These are phyloP conservation scores for Phytophthora citricola DNA, from an alignment of 352 stramenopile genomes.

Conservation along the genomic window DNA sequence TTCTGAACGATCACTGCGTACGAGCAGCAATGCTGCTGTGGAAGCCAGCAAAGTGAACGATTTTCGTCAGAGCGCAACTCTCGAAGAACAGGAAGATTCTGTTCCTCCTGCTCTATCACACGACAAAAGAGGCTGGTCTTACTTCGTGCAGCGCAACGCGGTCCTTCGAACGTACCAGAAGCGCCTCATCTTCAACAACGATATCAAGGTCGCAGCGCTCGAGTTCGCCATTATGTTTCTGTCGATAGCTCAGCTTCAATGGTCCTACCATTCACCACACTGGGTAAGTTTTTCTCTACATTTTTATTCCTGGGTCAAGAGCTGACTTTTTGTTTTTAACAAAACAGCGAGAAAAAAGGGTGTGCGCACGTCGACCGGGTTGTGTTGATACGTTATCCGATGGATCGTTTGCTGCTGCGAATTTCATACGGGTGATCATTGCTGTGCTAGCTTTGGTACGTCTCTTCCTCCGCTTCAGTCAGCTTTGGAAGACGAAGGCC, in stretches of 20 bases:
- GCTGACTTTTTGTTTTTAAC: neutral
- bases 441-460: slow-evolving; percentile 18
- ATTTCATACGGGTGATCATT: slow-evolving; percentile 42
- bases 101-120: neutral
- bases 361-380: slow-evolving; percentile 26
- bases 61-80: slow-evolving; percentile 14
- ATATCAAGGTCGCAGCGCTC: slow-evolving; percentile 45
- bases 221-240: slow-evolving; percentile 56
- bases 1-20: slow-evolving; percentile 15
- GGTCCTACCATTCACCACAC: slow-evolving; percentile 39
- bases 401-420: slow-evolving; percentile 42
- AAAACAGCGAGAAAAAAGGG: slow-evolving; percentile 54
- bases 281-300: slow-evolving; percentile 36
- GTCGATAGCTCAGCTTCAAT: slow-evolving; percentile 49
- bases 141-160: slow-evolving; percentile 32
- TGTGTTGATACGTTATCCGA: slow-evolving; percentile 50
- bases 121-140: slow-evolving; percentile 33
- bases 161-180: slow-evolving; percentile 51
- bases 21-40: slow-evolving; percentile 1
- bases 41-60: slow-evolving; percentile 16
- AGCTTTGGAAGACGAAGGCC: slow-evolving; percentile 31
- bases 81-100: slow-evolving; percentile 14
- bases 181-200: slow-evolving; percentile 43
- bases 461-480: slow-evolving; percentile 23
- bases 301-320: neutral